phyloP scores from a whole-genome alignment of 1,139 yeast species.

The Candida albicans region DNA sequence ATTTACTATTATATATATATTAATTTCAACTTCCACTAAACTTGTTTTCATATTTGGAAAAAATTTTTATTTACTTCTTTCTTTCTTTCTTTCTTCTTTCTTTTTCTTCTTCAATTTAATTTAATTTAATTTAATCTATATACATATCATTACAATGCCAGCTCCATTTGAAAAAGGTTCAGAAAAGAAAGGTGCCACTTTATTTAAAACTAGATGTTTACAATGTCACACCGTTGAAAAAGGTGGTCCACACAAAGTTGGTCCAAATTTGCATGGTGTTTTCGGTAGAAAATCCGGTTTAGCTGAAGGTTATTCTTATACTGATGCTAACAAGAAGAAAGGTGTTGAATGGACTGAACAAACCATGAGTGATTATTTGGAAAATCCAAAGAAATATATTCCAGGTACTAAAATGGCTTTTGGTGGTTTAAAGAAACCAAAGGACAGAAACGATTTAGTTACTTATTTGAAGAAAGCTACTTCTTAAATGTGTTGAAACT shows the following conservation, averaged over 20 bases:
- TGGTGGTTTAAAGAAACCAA: slow-evolving; percentile 98
- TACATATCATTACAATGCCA: slow-evolving; percentile 45
- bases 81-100: background rate
- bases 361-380: slow-evolving; percentile 91
- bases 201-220: slow-evolving; percentile 97
- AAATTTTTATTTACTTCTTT: background rate
- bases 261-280: slow-evolving; percentile 96
- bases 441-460: slow-evolving; percentile 96
- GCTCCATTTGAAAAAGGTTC: slow-evolving; percentile 72
- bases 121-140: background rate
- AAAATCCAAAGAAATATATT: slow-evolving; percentile 99
- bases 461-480: slow-evolving; percentile 84
- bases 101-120: background rate
- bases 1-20: too few relatives aligned
- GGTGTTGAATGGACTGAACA: slow-evolving; percentile 87
- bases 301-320: slow-evolving; percentile 92
- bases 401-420: slow-evolving; percentile 99
- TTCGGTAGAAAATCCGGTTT: slow-evolving; percentile 90
- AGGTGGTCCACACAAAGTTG: slow-evolving; percentile 98
- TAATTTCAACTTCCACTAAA: too few relatives aligned
- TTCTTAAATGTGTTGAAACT: slow-evolving; percentile 19
- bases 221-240: slow-evolving; percentile 97
- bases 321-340: slow-evolving; percentile 98
- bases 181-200: slow-evolving; percentile 96
- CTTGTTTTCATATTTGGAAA: too few relatives aligned